phyloP scores from a whole-genome alignment of 2,329 filamentous ascomycete genomes.

The Aspergillus sojae region DNA sequence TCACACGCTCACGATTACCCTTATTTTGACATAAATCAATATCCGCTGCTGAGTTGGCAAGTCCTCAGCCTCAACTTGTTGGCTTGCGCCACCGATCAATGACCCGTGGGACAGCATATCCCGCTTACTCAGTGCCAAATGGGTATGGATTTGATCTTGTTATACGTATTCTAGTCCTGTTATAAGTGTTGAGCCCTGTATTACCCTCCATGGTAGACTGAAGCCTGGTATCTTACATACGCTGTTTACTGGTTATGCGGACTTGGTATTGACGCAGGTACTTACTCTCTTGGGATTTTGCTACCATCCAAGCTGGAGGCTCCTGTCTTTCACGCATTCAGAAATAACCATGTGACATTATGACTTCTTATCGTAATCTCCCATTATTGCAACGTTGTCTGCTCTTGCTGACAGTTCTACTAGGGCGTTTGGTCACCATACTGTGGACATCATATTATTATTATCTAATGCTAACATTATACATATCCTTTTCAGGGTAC shows the following conservation, averaged over 20 bases:
- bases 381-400: background rate
- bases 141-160: background rate
- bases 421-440: background rate
- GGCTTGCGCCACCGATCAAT: background rate
- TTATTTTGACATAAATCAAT: conserved; percentile 28
- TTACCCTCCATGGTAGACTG: background rate
- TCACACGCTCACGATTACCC: conserved; percentile 36
- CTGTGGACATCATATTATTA: background rate
- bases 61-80: conserved; percentile 26
- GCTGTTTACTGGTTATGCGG: background rate
- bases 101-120: background rate
- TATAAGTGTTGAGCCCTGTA: background rate
- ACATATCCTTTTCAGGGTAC: background rate
- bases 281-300: background rate
- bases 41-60: conserved; percentile 34
- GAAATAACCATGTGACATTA: background rate
- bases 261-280: conserved; percentile 1
- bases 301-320: background rate
- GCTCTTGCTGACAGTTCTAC: background rate
- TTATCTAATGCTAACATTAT: background rate
- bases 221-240: conserved; percentile 6
- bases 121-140: background rate
- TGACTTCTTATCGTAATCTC: background rate
- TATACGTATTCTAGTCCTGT: background rate
- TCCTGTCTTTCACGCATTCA: background rate